Percentiles rank a stretch among this genome's conserved stretches.
These are phyloP conservation scores for Ophiosphaerella narmari DNA, from an alignment of 2,329 filamentous ascomycete species.

Conservation along the genomic window DNA sequence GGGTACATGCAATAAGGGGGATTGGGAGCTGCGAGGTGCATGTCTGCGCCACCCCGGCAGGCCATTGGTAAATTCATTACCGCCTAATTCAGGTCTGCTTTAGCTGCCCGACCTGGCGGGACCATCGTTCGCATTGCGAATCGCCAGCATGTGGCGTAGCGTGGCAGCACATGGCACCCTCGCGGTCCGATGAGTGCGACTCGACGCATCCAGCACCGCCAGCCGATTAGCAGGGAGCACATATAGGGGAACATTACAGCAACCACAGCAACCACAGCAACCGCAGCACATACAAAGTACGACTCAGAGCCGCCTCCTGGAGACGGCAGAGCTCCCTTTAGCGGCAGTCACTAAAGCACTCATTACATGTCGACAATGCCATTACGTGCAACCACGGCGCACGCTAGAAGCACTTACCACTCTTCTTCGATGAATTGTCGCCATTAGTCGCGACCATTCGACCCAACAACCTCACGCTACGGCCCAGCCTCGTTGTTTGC, in stretches of 20 bases:
- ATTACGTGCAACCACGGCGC: slow-evolving; percentile 17
- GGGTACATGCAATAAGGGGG: slow-evolving; percentile 25
- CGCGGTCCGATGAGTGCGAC: not conserved
- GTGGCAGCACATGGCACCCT: slow-evolving; percentile 3
- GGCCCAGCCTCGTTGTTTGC: slow-evolving; percentile 10
- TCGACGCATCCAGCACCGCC: not conserved
- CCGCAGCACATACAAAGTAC: too few relatives aligned
- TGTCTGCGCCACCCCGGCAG: slow-evolving; percentile 16
- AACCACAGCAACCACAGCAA: too few relatives aligned
- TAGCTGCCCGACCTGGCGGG: slow-evolving; percentile 20
- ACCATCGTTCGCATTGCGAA: slow-evolving; percentile 24
- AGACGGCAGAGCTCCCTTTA: slow-evolving; percentile 9
- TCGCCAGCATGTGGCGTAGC: slow-evolving; percentile 8
- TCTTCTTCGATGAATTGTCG: slow-evolving; percentile 15
- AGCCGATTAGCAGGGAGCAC: not conserved
- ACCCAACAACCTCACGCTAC: slow-evolving; percentile 7
- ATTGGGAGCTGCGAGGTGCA: slow-evolving; percentile 9
- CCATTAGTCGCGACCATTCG: not conserved
- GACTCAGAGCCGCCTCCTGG: not conserved
- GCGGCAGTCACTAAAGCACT: slow-evolving; percentile 3
- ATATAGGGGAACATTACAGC: not conserved
- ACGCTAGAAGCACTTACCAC: slow-evolving; percentile 23
- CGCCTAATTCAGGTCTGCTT: slow-evolving; percentile 6
- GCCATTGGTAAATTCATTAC: slow-evolving; percentile 25
- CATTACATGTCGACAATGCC: not conserved